phyloP scores from a whole-genome alignment of 2,329 filamentous ascomycete species.

The Celoporthe dispersa region DNA sequence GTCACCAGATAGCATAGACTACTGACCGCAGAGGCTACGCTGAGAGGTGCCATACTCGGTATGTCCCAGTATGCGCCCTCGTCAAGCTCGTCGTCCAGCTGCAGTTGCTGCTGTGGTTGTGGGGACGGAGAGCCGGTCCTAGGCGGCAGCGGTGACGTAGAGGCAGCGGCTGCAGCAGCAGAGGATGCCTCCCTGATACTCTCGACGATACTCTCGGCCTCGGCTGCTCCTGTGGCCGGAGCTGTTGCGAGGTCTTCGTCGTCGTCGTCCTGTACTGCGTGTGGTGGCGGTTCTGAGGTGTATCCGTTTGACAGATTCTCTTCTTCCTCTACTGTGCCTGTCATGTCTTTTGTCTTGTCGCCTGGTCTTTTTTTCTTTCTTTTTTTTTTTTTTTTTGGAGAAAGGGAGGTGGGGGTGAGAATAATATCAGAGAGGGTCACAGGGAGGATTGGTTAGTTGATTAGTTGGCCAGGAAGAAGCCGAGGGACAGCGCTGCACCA shows the following conservation, averaged over 20 bases:
- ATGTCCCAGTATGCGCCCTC: conserved; percentile 61
- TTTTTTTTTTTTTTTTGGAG: neutral
- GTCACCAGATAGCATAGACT: conserved; percentile 19
- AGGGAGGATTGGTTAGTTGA: neutral
- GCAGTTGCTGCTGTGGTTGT: conserved; percentile 1
- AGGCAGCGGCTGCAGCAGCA: neutral
- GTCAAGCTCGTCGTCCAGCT: conserved; percentile 32
- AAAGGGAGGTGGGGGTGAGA: neutral
- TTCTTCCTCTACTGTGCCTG: conserved; percentile 8
- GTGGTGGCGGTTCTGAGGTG: neutral
- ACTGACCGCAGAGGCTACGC: conserved; percentile 58
- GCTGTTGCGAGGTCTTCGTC: conserved; percentile 13
- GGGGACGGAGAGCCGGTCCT: conserved; percentile 13
- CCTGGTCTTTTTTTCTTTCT: too few relatives aligned
- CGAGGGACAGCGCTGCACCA: neutral
- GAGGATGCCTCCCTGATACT: conserved; percentile 32
- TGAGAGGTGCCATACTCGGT: conserved; percentile 61
- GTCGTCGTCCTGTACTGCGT: conserved; percentile 14
- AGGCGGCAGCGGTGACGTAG: conserved; percentile 17
- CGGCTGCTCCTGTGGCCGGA: conserved; percentile 27
- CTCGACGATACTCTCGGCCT: conserved; percentile 33
- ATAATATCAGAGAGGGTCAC: neutral
- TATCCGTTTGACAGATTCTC: conserved; percentile 19
- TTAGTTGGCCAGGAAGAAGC: neutral
- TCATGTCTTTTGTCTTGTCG: conserved; percentile 16